Evolutionary conservation across 371 early-diverging fungal genomes (phyloP).

Genomic region (Lichtheimia hyalospora): DNA sequence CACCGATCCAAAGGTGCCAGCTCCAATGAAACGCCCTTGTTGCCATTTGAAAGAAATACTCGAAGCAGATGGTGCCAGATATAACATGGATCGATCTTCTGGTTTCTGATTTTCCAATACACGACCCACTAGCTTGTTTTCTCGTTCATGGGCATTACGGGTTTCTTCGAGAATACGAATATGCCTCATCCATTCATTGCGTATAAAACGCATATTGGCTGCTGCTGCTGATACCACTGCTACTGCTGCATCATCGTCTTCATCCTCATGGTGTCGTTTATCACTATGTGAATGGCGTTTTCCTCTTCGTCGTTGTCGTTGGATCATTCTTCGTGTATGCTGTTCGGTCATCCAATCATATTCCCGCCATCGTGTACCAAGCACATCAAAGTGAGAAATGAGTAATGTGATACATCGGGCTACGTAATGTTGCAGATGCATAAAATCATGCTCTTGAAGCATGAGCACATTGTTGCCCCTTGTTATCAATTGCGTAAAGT

Average conservation of each 20-base stretch:
- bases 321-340: constrained; percentile 29
- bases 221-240: constrained; percentile 24
- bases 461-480: constrained; percentile 52
- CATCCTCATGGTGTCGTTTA: constrained; percentile 30
- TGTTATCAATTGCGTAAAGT: constrained; percentile 79
- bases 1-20: constrained; percentile 87
- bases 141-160: constrained; percentile 51
- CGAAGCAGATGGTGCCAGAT: constrained; percentile 73
- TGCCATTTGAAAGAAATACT: constrained; percentile 85
- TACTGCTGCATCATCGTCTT: constrained; percentile 11
- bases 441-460: constrained; percentile 48
- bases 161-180: constrained; percentile 50
- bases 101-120: constrained; percentile 76
- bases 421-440: constrained; percentile 64
- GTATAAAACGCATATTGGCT: constrained; percentile 31
- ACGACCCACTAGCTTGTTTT: constrained; percentile 68
- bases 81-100: constrained; percentile 74
- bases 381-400: constrained; percentile 80
- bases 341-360: constrained; percentile 23
- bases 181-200: constrained; percentile 57
- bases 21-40: constrained; percentile 82
- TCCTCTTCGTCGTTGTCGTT: constrained; percentile 33
- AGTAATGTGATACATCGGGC: constrained; percentile 80
- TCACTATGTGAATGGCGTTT: constrained; percentile 41
- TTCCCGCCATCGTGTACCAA: constrained; percentile 63